A percentile compares a stretch with the other conserved stretches of the same genome.
These are phyloP conservation scores for Candida multigemmis DNA, from an alignment of 805 yeast species.

Conservation along the genomic window DNA sequence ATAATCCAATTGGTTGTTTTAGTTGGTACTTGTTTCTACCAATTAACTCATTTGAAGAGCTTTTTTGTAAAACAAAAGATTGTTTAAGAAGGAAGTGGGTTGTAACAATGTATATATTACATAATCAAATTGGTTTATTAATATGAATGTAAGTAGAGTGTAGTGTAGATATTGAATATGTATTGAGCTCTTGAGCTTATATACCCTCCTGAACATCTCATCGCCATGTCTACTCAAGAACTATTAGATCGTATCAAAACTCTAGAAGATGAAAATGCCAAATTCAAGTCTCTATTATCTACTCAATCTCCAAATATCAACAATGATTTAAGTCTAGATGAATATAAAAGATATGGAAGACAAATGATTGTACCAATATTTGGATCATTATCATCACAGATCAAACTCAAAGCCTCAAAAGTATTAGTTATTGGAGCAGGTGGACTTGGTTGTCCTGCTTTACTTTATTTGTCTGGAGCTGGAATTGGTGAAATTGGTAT, in stretches of 20 bases:
- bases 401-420: constrained; percentile 43
- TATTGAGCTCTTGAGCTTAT: too few species aligned
- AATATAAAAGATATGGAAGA: constrained; percentile 80
- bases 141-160: too few species aligned
- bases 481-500: constrained; percentile 84
- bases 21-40: constrained; percentile 63
- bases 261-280: constrained; percentile 9
- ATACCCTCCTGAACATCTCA: too few species aligned
- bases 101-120: neutral
- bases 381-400: constrained; percentile 45
- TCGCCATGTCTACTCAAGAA: constrained; percentile 7
- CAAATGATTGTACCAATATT: constrained; percentile 89
- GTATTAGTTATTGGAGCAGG: constrained; percentile 92
- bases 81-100: constrained; percentile 32
- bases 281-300: constrained; percentile 3
- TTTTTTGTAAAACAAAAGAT: constrained; percentile 86
- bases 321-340: constrained; percentile 39
- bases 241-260: constrained; percentile 12
- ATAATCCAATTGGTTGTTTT: constrained; percentile 62
- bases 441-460: constrained; percentile 90
- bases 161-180: too few species aligned
- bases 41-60: constrained; percentile 64
- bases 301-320: constrained; percentile 3
- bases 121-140: neutral
- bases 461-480: constrained; percentile 76